These are phyloP conservation scores for Apiospora marii DNA, from an alignment of 2,329 filamentous ascomycete genomes.

Conservation along the genomic window DNA sequence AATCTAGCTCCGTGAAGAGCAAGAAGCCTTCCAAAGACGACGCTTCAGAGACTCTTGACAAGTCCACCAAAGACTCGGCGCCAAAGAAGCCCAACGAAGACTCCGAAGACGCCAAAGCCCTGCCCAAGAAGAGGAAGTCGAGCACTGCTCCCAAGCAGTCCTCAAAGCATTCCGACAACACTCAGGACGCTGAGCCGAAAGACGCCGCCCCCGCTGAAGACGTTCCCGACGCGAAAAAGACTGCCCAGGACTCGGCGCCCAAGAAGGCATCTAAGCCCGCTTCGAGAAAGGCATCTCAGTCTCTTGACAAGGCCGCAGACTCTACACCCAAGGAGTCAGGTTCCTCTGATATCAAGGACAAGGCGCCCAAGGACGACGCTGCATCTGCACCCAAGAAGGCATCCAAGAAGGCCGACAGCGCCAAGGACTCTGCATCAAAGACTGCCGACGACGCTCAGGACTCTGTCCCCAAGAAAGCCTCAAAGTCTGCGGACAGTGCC, in stretches of 20 bases:
- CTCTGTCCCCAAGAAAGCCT: background rate
- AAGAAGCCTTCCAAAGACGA: conserved; percentile 12
- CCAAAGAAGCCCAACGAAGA: background rate
- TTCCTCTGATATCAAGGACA: conserved; percentile 5
- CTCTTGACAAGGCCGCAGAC: background rate
- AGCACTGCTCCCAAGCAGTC: background rate
- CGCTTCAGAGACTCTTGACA: background rate
- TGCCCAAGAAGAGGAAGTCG: background rate
- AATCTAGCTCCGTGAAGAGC: background rate
- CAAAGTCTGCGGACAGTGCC: background rate
- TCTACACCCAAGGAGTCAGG: background rate
- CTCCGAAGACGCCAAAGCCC: background rate
- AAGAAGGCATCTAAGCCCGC: background rate
- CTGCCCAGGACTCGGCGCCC: background rate
- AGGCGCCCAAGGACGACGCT: background rate
- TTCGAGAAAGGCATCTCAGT: background rate
- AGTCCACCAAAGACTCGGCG: background rate
- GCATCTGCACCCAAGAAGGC: background rate
- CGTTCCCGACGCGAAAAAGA: background rate
- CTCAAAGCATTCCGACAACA: background rate
- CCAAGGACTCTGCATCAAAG: background rate
- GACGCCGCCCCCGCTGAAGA: background rate
- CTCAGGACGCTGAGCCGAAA: background rate
- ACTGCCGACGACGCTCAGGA: background rate
- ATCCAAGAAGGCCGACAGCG: conserved; percentile 2